Percentiles rank a stretch among this genome's conserved stretches.
These are phyloP conservation scores for Tillandsia fasciculata DNA, from an alignment of 176 grass and related monocot species.

Conservation along the genomic window DNA sequence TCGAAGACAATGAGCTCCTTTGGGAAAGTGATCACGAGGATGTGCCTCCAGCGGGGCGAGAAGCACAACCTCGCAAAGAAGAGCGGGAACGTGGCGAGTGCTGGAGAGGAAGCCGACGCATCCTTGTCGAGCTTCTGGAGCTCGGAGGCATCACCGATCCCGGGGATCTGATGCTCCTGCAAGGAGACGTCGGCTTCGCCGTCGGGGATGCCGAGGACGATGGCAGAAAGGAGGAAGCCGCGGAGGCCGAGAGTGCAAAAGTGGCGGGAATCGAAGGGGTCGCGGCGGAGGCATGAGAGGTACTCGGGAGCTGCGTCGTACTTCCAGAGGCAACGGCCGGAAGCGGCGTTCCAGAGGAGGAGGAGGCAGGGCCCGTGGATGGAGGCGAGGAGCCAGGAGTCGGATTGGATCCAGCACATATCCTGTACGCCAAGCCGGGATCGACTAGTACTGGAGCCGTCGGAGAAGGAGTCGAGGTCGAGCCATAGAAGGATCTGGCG, in stretches of 20 bases:
- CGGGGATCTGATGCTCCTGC: conserved; percentile 51
- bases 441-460: background rate
- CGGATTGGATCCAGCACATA: conserved; percentile 83
- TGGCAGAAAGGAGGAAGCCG: conserved; percentile 71
- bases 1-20: conserved; percentile 81
- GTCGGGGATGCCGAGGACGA: conserved; percentile 23
- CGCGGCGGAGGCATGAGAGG: conserved; percentile 75
- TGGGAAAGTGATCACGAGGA: conserved; percentile 47
- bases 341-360: conserved; percentile 60
- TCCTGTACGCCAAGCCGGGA: conserved; percentile 68
- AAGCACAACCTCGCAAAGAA: conserved; percentile 55
- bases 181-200: conserved; percentile 45
- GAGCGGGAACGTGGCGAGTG: conserved; percentile 49
- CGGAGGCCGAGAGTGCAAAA: conserved; percentile 70
- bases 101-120: conserved; percentile 44
- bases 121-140: conserved; percentile 88
- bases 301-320: conserved; percentile 87
- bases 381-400: conserved; percentile 68
- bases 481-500: conserved; percentile 66
- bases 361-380: conserved; percentile 83
- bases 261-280: conserved; percentile 77
- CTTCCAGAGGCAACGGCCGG: conserved; percentile 73
- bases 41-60: conserved; percentile 69
- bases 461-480: conserved; percentile 44
- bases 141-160: conserved; percentile 44